A percentile compares a stretch with the other conserved stretches of the same genome.
phyloP scores from a whole-genome alignment of 2,329 filamentous ascomycete species.

The Colletotrichum ledebouriae region DNA sequence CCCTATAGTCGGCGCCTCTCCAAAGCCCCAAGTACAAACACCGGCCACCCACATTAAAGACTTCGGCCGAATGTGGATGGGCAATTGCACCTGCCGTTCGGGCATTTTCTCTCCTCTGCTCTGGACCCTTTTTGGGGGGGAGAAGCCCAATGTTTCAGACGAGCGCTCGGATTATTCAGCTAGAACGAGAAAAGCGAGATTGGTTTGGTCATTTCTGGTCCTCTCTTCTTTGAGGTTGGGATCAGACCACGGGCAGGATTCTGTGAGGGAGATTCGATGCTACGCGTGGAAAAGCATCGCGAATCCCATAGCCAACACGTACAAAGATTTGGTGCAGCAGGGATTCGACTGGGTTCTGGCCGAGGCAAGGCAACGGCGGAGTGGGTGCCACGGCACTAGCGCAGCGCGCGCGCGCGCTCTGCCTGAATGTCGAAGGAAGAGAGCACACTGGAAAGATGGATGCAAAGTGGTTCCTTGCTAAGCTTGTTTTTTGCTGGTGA shows the following conservation, averaged over 20 bases:
- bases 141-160: slow-evolving; percentile 36
- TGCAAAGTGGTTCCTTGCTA: slow-evolving; percentile 5
- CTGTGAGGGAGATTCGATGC: neutral
- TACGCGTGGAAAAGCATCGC: slow-evolving; percentile 15
- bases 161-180: slow-evolving; percentile 37
- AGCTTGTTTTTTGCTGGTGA: neutral
- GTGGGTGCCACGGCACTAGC: slow-evolving; percentile 34
- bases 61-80: slow-evolving; percentile 14
- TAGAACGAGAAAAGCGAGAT: slow-evolving; percentile 27
- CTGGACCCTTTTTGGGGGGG: neutral
- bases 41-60: neutral
- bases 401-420: slow-evolving; percentile 4
- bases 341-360: slow-evolving; percentile 12
- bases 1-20: slow-evolving; percentile 14
- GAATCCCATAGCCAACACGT: neutral
- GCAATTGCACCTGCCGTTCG: neutral
- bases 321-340: slow-evolving; percentile 16
- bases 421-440: slow-evolving; percentile 11
- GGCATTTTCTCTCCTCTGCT: slow-evolving; percentile 6
- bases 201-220: neutral
- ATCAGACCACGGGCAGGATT: slow-evolving; percentile 14
- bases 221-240: slow-evolving; percentile 6
- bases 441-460: slow-evolving; percentile 11
- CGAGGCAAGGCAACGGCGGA: slow-evolving; percentile 33
- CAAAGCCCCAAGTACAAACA: slow-evolving; percentile 3